phyloP scores from a whole-genome alignment of 75 land plant genomes.

The Chamaecyparis obtusa region DNA sequence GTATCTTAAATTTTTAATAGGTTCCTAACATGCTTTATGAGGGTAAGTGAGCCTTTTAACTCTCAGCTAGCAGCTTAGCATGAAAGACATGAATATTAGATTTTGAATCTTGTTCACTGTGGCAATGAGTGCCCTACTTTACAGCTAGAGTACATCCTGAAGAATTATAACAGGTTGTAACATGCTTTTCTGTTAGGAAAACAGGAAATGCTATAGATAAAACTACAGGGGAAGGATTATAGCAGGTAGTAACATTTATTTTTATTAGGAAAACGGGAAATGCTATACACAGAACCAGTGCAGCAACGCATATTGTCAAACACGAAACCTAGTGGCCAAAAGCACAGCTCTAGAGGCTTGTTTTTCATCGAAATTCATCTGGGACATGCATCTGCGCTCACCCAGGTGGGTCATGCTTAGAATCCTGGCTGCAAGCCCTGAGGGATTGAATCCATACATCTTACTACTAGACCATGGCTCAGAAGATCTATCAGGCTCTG shows the following conservation, averaged over 20 bases:
- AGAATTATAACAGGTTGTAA: neutral
- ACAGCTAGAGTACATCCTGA: neutral
- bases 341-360: neutral
- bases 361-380: neutral
- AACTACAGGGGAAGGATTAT: no score
- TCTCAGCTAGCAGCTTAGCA: neutral
- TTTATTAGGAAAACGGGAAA: neutral
- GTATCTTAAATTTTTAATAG: neutral
- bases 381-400: neutral
- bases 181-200: neutral
- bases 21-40: no score
- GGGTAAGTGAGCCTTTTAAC: neutral
- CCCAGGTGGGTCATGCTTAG: neutral
- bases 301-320: neutral
- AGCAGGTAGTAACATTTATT: no score
- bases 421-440: neutral
- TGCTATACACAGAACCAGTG: neutral
- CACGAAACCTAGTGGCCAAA: neutral
- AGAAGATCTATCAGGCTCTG: neutral
- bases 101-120: neutral
- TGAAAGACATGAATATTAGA: neutral
- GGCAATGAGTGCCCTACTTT: neutral
- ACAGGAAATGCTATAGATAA: neutral
- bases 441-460: neutral
- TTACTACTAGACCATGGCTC: neutral